Evolutionary conservation across 176 grass and related monocot species (phyloP).

Genomic region (Eremochloa ophiuroides): DNA sequence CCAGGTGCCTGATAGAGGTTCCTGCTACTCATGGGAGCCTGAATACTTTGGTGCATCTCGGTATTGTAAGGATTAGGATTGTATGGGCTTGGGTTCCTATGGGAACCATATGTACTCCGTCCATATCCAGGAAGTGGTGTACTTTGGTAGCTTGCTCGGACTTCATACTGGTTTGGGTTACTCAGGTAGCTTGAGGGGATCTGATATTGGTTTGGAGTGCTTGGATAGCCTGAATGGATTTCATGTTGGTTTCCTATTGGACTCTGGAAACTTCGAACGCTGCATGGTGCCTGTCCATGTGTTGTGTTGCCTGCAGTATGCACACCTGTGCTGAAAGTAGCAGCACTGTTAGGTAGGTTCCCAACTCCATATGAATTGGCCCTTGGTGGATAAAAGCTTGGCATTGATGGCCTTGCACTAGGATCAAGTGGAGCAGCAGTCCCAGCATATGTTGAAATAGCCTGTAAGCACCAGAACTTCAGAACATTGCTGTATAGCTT

Average conservation of each 20-base stretch:
- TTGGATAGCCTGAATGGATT: constrained; percentile 20
- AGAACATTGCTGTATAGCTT: not conserved
- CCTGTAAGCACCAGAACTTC: constrained; percentile 28
- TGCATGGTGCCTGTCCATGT: not conserved
- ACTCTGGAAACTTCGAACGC: constrained; percentile 9
- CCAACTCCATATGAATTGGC: not conserved
- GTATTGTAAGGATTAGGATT: constrained; percentile 8
- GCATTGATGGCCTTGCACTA: not conserved
- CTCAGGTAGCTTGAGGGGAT: constrained; percentile 19
- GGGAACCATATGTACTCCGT: constrained; percentile 6
- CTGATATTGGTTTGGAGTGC: not conserved
- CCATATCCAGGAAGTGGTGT: constrained; percentile 21
- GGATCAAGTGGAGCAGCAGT: constrained; percentile 7
- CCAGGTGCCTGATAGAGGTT: constrained; percentile 7
- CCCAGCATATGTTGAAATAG: constrained; percentile 9
- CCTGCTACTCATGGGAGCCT: not conserved
- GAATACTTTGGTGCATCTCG: constrained; percentile 11
- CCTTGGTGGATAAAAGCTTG: constrained; percentile 14
- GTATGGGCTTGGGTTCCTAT: constrained; percentile 4
- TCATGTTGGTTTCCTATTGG: constrained; percentile 14
- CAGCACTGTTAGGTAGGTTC: not conserved
- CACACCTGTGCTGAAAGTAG: constrained; percentile 1
- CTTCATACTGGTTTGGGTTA: not conserved
- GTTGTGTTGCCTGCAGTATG: not conserved
- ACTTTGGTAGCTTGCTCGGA: constrained; percentile 28